Evolutionary conservation across 257 asterid genomes (phyloP), one percentile per base, ranked within the genome.

Genomic region (Fraxinus americana): DNA sequence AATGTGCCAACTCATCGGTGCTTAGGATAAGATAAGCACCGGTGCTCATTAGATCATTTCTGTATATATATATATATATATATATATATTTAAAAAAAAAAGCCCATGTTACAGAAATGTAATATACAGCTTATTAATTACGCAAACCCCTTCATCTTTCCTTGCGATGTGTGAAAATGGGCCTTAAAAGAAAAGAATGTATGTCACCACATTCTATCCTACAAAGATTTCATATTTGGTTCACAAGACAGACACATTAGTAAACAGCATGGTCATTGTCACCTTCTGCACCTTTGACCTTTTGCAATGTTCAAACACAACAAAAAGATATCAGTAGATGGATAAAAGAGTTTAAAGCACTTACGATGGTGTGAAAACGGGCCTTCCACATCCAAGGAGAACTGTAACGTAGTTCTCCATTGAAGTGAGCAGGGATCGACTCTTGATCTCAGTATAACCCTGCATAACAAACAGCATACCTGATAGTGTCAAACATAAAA

Each of bases 381-480:
- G 94, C 81, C 82, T 87, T 85, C 94, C 99, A 79, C 95, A 85
- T 78, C 87, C 88, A 0, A 96, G 97, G 67, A 84, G 86, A 10
- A 96, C 82, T 2, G 99, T 96, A 66, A 93, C 96, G 87, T 84
- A 77, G 85, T 91, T 93, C 86, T 93, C 98, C 91, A 96, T 81
- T 30, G 98, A 96, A 71, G 91, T 85, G 70, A 96, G 97, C 79
- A 92, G 86, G 19, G 99, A 96, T 76, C 99, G 85, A 75, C 85
- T 89, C 86, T 92, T 96, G 75, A 96, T 90, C 87, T 93, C 98
- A 34, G 92, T 86, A 75, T 92, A 96, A 7, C 97, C 99, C 98
- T 91, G 90, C 17, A 82, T 30, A 72, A 76, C 59, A 82, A 77
- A 43, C 27, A 82, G 38, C 57, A 73, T 50, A 82, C 27, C 73